Evolutionary conservation across 2,329 filamentous ascomycete species (phyloP).

Genomic region (Microsporum canis): DNA sequence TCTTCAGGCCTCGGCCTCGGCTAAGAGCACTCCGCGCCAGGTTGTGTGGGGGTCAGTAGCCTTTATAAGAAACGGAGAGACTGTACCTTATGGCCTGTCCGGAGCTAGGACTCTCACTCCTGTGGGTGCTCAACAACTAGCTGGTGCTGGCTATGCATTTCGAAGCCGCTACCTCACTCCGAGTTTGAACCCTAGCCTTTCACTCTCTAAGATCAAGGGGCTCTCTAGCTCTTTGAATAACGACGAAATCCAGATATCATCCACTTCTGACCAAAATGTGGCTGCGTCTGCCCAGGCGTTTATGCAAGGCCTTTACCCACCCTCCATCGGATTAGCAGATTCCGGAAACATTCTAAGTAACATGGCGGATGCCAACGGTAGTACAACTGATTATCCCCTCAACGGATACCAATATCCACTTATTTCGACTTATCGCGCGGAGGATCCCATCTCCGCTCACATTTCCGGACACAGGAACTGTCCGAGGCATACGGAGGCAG

Average conservation of each 20-base stretch:
- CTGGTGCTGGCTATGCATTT: conserved; percentile 40
- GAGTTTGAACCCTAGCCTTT: conserved; percentile 14
- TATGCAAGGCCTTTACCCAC: conserved; percentile 51
- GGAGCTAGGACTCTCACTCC: conserved; percentile 35
- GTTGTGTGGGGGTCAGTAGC: conserved; percentile 41
- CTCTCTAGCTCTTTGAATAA: conserved; percentile 38
- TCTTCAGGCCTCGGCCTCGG: not conserved
- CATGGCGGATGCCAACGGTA: conserved; percentile 38
- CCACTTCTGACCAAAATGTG: conserved; percentile 38
- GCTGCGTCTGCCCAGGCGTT: conserved; percentile 48
- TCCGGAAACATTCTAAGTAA: conserved; percentile 25
- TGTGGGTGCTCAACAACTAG: conserved; percentile 45
- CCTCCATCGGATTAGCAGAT: conserved; percentile 27
- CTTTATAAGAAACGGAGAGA: conserved; percentile 45
- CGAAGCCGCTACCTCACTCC: conserved; percentile 42
- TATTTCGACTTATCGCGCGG: conserved; percentile 34
- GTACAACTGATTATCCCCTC: conserved; percentile 38
- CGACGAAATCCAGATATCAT: conserved; percentile 38
- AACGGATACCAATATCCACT: conserved; percentile 48
- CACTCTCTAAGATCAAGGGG: conserved; percentile 31
- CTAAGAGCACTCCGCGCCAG: conserved; percentile 21
- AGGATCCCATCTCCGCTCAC: conserved; percentile 42
- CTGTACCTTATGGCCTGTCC: conserved; percentile 36
- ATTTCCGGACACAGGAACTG: conserved; percentile 41
- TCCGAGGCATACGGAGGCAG: conserved; percentile 26